Base-by-base conservation (phyloP, 2,329 filamentous ascomycete species). In the Trematosphaeria pertusa region DNA sequence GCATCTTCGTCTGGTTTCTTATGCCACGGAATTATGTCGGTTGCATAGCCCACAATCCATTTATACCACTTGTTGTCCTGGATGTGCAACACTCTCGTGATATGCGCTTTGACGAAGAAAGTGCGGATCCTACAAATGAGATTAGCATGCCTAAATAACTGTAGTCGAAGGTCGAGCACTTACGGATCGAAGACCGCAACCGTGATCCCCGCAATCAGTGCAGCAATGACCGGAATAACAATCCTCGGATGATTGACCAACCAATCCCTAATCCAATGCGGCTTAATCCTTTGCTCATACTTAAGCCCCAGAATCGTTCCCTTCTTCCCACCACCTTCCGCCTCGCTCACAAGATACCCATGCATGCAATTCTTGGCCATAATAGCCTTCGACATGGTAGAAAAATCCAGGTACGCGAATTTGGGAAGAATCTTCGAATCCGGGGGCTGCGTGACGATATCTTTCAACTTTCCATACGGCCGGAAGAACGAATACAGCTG, bases 301-400 rank as follows among this genome's bases (percentile, higher is more conserved):
- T 87, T 89, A 39, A 97, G 79, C 30, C 91, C 86, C 47, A 99
- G 78, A 7, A 85, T 78, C 0, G 92, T 96, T 1, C 89, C 88
- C 18, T 76, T 76, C 59, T 87, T 88, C 3, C 90, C 91, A 33
- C 90, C 90, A 4, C 89, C 89, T 31, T 83, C 77, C 5, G 70
- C 71, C 59, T 91, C 87, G 0, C 79, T 70, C 1, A 96, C 83
- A 2, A 86, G 78, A 50, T 88, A 88, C 0, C 93, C 92, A 69
- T 99, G 94, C 74, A 97, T 81, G 64, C 93, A 97, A 62, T 96
- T 96, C 59, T 89, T 87, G 0, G 92, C 91, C 84, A 94, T 91
- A 44, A 95, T 87, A 5, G 91, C 87, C 62, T 89, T 87, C 26
- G 88, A 82, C 11, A 88, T 79, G 6, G 82, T 79, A 1, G 83